Base-by-base conservation (phyloP, 2,329 filamentous ascomycete genomes). In the Nothophoma quercina region DNA sequence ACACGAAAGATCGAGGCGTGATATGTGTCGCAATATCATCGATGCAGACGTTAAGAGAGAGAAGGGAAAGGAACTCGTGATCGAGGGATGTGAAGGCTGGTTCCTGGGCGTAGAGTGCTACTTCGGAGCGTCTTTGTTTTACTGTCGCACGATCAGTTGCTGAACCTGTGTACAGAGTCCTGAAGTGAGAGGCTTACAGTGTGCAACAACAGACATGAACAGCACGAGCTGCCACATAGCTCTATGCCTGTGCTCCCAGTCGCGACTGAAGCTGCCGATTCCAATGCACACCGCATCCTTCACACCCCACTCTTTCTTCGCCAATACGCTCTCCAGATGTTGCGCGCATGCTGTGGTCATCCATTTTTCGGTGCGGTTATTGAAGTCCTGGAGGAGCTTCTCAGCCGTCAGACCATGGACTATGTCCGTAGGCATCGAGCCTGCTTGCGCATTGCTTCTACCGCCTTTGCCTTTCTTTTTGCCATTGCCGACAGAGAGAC, bases 171-270 rank as follows among this genome's bases (percentile, higher is more conserved):
- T 21, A 25, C 8, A 12, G 12, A 23, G 12, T 13, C 12, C 8
- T 15, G 5, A 16, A 39, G 2, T 2, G 18, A 21, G 12, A 35
- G 12, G 13, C 57, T 38, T 38, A 64, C 62, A 35, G 2, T 51
- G 22, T n/a, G 38, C 29, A 12, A 71, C 56, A 19, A 69, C 58
- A 26, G 56, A 57, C 41, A 68, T 28, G 41, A 75, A 74, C 35
- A 73, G 42, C 7, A 74, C 71, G 29, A 75, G 62, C 60, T 75
- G 73, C 73, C 73, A 75, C 55, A 75, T 40, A 16, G 64, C 61
- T 13, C 71, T 57, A 45, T 60, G 59, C 9, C 72, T 58, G 59
- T 73, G 65, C 26, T 64, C 63, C 71, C 70, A 73, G 42, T 75
- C 72, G 7, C 67, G 39, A 36, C 65, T 69, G 32, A 74, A 73